Conservation (phyloP, 1,139 yeast species). For the Zygosaccharomyces sapae region DNA sequence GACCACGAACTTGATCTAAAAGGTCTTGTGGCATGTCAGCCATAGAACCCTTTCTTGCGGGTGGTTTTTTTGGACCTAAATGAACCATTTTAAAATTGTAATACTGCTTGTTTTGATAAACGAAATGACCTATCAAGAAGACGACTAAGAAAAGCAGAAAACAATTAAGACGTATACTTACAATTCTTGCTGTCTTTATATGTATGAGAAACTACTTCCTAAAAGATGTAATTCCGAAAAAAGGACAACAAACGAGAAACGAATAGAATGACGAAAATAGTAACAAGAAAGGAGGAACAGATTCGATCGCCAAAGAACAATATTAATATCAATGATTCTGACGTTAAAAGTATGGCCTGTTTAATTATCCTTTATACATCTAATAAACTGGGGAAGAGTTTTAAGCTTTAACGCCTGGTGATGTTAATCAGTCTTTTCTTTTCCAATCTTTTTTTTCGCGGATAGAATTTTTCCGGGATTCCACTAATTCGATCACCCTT, state of each 20-base stretch:
- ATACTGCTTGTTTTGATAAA: slow-evolving; percentile 1
- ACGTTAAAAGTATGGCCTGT: slow-evolving; percentile 41
- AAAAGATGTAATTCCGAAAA: slow-evolving; percentile 39
- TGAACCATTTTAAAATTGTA: slow-evolving; percentile 55
- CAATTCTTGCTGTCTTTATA: slow-evolving; percentile 6
- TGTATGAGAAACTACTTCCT: slow-evolving; percentile 43
- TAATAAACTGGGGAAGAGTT: slow-evolving; percentile 8
- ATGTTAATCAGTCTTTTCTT: background rate
- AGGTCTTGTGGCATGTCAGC: slow-evolving; percentile 66
- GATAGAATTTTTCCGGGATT: slow-evolving; percentile 1
- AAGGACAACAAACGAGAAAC: slow-evolving; percentile 33
- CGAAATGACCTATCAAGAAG: background rate
- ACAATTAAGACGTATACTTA: slow-evolving; percentile 5
- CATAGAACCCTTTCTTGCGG: slow-evolving; percentile 76
- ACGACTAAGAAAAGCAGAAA: background rate
- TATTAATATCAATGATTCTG: background rate
- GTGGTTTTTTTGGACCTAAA: slow-evolving; percentile 80
- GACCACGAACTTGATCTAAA: slow-evolving; percentile 51
- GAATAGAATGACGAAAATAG: background rate
- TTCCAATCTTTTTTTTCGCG: background rate
- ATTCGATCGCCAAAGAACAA: background rate
- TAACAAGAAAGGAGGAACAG: background rate
- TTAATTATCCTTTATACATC: slow-evolving; percentile 48
- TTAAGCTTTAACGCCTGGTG: slow-evolving; percentile 40
- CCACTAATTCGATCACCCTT: slow-evolving; percentile 1